These are phyloP conservation scores for Rhodosporidiobolus sp. DNA, from an alignment of 768 basidiomycete species.

Conservation along the genomic window DNA sequence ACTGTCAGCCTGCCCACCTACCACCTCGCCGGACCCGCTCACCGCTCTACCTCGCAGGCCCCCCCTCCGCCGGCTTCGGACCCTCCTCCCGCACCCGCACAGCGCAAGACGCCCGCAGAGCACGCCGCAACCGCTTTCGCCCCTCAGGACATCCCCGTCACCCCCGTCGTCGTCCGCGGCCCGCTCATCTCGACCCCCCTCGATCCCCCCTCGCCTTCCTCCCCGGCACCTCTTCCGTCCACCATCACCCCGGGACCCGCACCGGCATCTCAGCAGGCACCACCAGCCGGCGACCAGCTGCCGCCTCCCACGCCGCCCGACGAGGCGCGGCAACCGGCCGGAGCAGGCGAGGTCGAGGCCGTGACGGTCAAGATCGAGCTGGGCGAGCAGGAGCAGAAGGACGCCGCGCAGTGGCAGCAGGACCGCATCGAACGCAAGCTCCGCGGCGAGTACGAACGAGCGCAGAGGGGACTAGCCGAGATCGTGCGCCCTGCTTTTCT, in stretches of 20 bases:
- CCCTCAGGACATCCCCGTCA: slow-evolving; percentile 12
- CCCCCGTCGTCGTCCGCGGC: neutral
- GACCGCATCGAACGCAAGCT: slow-evolving; percentile 67
- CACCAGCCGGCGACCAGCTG: neutral
- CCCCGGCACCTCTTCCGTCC: neutral
- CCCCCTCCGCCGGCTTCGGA: neutral
- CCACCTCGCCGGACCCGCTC: neutral
- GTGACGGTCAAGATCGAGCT: slow-evolving; percentile 25
- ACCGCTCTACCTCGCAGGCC: too few species aligned
- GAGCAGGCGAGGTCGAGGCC: slow-evolving; percentile 5
- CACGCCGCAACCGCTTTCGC: slow-evolving; percentile 7
- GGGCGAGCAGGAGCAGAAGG: slow-evolving; percentile 48
- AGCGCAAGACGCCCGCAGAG: slow-evolving; percentile 1
- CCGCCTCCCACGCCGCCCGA: neutral
- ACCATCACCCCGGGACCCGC: neutral
- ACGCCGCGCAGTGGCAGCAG: slow-evolving; percentile 70
- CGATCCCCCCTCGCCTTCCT: neutral
- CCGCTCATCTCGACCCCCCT: slow-evolving; percentile 22
- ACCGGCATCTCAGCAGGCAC: neutral
- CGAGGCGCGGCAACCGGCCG: neutral
- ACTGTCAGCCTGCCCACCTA: neutral
- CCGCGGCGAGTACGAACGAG: slow-evolving; percentile 73
- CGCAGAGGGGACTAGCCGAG: slow-evolving; percentile 61
- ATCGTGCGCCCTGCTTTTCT: slow-evolving; percentile 54
- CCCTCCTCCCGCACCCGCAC: neutral